These are phyloP conservation scores for Leptographium radiaticola DNA, from an alignment of 2,329 filamentous ascomycete genomes.

Conservation along the genomic window DNA sequence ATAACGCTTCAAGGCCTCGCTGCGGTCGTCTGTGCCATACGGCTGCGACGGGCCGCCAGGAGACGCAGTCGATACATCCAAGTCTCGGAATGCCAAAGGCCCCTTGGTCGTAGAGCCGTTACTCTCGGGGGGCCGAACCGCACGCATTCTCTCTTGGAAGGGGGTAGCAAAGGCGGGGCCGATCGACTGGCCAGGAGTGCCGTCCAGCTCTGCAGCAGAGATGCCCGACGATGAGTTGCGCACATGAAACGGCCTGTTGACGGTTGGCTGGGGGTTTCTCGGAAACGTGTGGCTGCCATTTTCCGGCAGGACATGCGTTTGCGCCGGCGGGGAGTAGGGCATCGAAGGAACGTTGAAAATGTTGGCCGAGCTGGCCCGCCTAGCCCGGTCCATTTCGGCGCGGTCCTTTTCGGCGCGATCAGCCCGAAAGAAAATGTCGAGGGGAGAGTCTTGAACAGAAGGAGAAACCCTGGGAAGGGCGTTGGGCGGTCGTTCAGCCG, in stretches of 20 bases:
- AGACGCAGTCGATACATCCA: background rate
- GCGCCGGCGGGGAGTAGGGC: conserved; percentile 39
- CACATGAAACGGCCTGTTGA: conserved; percentile 26
- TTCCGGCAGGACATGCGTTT: conserved; percentile 17
- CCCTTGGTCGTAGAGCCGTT: background rate
- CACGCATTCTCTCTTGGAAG: conserved; percentile 47
- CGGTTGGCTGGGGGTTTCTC: conserved; percentile 5
- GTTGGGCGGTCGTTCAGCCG: conserved; percentile 10
- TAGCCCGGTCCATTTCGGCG: conserved; percentile 55
- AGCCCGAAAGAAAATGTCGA: conserved; percentile 84
- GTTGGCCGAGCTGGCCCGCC: conserved; percentile 37
- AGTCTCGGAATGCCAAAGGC: conserved; percentile 1
- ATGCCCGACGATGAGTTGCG: conserved; percentile 39
- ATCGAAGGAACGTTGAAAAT: conserved; percentile 24
- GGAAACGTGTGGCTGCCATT: conserved; percentile 6
- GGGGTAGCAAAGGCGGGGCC: conserved; percentile 58
- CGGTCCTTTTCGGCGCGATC: conserved; percentile 71
- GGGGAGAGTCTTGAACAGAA: conserved; percentile 52
- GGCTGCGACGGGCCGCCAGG: background rate
- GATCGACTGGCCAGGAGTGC: conserved; percentile 38
- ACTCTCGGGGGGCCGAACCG: conserved; percentile 27
- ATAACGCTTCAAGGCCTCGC: conserved; percentile 44
- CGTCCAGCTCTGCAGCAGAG: conserved; percentile 57
- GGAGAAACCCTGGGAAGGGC: conserved; percentile 13
- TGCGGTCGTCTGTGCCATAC: conserved; percentile 19